Evolutionary conservation across 2,329 filamentous ascomycete species (phyloP), one percentile per base, ranked within the genome.

Genomic region (Trichoderma sp.): DNA sequence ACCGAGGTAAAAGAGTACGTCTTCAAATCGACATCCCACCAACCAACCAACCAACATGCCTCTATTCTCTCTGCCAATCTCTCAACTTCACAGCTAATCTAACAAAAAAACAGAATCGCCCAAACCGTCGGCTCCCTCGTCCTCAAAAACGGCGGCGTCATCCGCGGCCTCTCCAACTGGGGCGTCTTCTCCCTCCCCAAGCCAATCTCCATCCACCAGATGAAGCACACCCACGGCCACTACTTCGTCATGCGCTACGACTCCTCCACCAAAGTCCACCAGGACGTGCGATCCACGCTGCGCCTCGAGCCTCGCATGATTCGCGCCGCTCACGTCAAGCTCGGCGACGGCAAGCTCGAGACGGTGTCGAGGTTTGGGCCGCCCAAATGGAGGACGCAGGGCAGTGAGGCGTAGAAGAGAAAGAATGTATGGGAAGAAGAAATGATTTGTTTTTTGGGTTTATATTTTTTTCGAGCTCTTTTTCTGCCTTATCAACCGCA

Each of bases 201-300:
- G 74, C 89, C 93, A 71, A 86, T 90, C 70, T 90, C 89, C 71
- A 91, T 91, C 78, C 91, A 96, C 81, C 94, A 97, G 82, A 89
- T 91, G 75, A 89, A 89, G 73, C 91, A 98, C 86, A 88, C 88
- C 73, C 87, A 89, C 74, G 96, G 96, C 68, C 94, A 98, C 84
- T 97, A 99, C 86, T 99, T 99, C 81, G 92, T 97, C 77, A 92
- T 99, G 92, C 92, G 96, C 75, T 99, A 97, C 85, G 96, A 99
- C 80, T 84, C 91, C 68, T 91, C 90, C 70, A 83, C 89, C 8
- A 80, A 84, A 62, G 90, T 92, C 8, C 95, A 98, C 81, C 83
- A 92, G 73, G 85, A 89, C 55, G 87, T 99, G 52, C 87, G 91
- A 71, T 86, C 86, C 71, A 95, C 92, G 21, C 85, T 99, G 73